These are phyloP conservation scores for Apostasia ramifera DNA, from an alignment of 106 monocot genomes.

Conservation along the genomic window DNA sequence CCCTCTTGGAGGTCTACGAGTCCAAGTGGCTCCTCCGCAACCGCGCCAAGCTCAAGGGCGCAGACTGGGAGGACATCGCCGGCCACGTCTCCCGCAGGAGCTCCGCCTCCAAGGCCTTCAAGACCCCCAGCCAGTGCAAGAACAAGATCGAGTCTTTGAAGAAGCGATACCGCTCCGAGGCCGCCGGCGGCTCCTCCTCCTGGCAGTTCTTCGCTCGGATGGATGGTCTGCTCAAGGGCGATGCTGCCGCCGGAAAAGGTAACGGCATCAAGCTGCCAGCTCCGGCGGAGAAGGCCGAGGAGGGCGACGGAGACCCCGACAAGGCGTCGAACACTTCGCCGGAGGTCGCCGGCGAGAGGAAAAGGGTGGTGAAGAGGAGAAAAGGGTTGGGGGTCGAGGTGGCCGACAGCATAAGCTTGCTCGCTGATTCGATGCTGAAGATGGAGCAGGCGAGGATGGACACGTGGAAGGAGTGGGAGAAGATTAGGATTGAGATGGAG, in stretches of 20 bases:
- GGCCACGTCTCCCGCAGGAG: conserved; percentile 38
- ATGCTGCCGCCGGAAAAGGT: not conserved
- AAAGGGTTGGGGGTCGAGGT: conserved; percentile 20
- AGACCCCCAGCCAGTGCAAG: conserved; percentile 87
- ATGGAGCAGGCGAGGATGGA: conserved; percentile 65
- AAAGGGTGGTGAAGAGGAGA: conserved; percentile 19
- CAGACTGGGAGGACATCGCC: conserved; percentile 79
- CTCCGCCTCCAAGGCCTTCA: conserved; percentile 22
- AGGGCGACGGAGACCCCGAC: conserved; percentile 17
- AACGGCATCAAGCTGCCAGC: not conserved
- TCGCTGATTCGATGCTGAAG: conserved; percentile 56
- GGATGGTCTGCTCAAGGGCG: conserved; percentile 42
- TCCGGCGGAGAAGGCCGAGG: conserved; percentile 15
- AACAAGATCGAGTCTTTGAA: conserved; percentile 96
- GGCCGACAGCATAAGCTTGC: conserved; percentile 49
- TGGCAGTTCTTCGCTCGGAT: conserved; percentile 66
- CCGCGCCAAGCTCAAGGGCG: conserved; percentile 78
- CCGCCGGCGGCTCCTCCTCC: conserved; percentile 25
- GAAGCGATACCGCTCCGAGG: conserved; percentile 74
- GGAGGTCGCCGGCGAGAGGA: not conserved
- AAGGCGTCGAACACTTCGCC: conserved; percentile 40
- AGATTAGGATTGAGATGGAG: conserved; percentile 50
- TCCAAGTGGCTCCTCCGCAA: conserved; percentile 69
- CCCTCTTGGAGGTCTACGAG: conserved; percentile 64
- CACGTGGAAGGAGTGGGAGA: conserved; percentile 54